These are phyloP conservation scores for Tetrahymena thermophila DNA, from an alignment of 73 alveolate genomes.

Conservation along the genomic window DNA sequence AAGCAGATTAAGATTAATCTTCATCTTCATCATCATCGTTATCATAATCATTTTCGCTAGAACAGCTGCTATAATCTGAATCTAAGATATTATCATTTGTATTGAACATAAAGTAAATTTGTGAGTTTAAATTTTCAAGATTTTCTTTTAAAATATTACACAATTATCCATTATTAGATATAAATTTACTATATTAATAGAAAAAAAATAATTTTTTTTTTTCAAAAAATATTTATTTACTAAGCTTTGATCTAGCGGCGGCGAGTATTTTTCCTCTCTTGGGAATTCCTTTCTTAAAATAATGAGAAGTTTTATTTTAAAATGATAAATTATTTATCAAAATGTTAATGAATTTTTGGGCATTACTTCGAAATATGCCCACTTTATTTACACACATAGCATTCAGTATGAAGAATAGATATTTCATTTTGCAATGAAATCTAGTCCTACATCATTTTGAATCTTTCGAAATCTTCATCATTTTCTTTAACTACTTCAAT, in stretches of 20 bases:
- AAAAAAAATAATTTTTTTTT: too few species aligned
- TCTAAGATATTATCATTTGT: not conserved
- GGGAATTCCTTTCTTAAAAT: not conserved
- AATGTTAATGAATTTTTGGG: not conserved
- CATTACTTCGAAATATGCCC: not conserved
- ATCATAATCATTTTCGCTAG: not conserved
- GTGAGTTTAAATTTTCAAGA: not conserved
- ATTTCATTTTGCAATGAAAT: not conserved
- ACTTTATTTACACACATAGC: not conserved
- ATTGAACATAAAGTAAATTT: not conserved
- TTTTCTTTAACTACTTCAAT: not conserved
- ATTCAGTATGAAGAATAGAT: not conserved
- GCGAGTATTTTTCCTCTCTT: not conserved
- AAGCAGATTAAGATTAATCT: not conserved
- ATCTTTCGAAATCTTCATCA: slow-evolving; percentile 19
- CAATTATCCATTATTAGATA: not conserved
- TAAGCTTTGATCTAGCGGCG: not conserved
- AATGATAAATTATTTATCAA: not conserved
- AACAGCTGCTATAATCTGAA: not conserved
- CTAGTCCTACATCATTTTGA: not conserved
- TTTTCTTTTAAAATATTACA: not conserved
- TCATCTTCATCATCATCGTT: not conserved
- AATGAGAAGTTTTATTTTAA: not conserved
- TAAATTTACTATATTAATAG: not conserved
- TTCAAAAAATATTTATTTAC: not conserved